Percentiles rank a stretch among this genome's conserved stretches.
These are phyloP conservation scores for Amoebophrya sp. DNA, from an alignment of 169 alveolate species.

Conservation along the genomic window DNA sequence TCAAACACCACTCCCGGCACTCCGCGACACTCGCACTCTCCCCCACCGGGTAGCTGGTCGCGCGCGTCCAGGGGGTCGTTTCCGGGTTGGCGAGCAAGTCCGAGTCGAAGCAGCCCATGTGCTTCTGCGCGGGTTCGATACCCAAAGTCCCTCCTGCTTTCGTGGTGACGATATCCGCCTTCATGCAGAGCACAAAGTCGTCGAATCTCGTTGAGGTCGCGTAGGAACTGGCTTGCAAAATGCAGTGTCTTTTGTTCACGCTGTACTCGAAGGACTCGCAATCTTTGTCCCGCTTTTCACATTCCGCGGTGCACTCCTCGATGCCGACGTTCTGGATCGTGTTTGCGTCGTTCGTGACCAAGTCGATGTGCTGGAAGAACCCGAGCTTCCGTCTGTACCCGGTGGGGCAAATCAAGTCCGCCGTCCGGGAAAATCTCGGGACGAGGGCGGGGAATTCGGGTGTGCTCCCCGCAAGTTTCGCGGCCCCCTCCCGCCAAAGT, in stretches of 20 bases:
- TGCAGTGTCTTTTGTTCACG: neutral
- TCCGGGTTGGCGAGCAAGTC: no score
- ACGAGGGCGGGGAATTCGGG: neutral
- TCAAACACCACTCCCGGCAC: no score
- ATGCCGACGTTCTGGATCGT: neutral
- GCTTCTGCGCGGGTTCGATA: neutral
- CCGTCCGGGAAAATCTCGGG: neutral
- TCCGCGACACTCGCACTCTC: no score
- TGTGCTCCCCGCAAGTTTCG: no score
- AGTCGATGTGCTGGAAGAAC: neutral
- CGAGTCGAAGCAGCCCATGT: neutral
- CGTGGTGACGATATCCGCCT: neutral
- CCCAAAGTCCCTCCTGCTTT: neutral
- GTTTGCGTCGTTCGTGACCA: neutral
- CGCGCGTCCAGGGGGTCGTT: no score
- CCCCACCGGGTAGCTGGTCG: no score
- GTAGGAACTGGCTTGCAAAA: neutral
- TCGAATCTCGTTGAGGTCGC: neutral
- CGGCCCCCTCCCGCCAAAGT: no score
- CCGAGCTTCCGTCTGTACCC: neutral
- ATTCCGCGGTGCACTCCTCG: neutral
- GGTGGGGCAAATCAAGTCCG: neutral
- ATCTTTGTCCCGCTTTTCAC: neutral
- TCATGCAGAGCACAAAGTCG: neutral
- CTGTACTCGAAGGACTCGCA: neutral